Evolutionary conservation across 2,329 filamentous ascomycete species (phyloP).

Genomic region (Trematosphaeria pertusa): DNA sequence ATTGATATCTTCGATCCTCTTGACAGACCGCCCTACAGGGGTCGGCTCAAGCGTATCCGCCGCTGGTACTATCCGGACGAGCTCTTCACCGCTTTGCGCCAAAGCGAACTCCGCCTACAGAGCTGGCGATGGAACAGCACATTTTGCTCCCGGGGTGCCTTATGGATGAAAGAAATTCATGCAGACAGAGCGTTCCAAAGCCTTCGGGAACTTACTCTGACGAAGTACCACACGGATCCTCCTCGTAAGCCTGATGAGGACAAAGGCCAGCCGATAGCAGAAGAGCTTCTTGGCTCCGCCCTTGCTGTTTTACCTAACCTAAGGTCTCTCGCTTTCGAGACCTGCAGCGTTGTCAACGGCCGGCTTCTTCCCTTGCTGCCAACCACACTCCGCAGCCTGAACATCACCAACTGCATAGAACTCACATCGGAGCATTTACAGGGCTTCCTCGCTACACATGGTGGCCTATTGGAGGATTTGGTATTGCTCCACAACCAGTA

Average conservation of each 20-base stretch:
- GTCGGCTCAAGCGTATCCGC: conserved; percentile 57
- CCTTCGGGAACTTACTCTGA: conserved; percentile 43
- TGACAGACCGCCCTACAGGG: conserved; percentile 71
- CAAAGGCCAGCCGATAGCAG: conserved; percentile 37
- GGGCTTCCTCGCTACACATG: conserved; percentile 71
- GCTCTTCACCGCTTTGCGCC: conserved; percentile 69
- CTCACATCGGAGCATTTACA: conserved; percentile 71
- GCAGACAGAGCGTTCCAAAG: conserved; percentile 49
- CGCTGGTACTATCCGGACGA: conserved; percentile 73
- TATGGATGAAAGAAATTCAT: conserved; percentile 55
- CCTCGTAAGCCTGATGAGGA: conserved; percentile 22
- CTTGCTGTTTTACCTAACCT: conserved; percentile 68
- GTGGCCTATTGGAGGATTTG: conserved; percentile 70
- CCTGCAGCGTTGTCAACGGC: conserved; percentile 74
- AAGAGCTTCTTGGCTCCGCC: conserved; percentile 57
- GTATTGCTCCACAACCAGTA: conserved; percentile 80
- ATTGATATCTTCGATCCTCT: conserved; percentile 75
- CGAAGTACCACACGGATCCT: conserved; percentile 40
- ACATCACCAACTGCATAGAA: conserved; percentile 80
- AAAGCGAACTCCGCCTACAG: conserved; percentile 54
- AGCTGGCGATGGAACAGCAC: conserved; percentile 65
- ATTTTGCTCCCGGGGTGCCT: conserved; percentile 47
- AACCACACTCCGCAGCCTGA: conserved; percentile 68
- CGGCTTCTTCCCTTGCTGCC: conserved; percentile 74
- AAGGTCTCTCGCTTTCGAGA: conserved; percentile 73